Conservation (phyloP, 2,329 filamentous ascomycete species). For the Thermothelomyces thermophilus region DNA sequence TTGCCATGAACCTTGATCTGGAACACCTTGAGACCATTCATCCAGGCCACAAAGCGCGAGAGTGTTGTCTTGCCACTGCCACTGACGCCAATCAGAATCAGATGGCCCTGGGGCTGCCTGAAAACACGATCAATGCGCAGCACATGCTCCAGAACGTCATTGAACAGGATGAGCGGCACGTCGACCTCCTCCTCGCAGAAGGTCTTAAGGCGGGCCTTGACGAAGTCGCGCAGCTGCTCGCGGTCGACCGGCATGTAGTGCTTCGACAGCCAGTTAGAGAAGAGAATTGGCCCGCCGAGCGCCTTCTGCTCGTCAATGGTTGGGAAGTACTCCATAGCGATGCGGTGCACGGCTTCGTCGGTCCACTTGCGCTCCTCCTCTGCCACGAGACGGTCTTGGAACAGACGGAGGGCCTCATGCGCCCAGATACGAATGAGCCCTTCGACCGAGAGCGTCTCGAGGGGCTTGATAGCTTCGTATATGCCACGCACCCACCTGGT, state of each 20-base stretch:
- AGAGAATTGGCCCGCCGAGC: constrained; percentile 86
- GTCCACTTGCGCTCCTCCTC: constrained; percentile 97
- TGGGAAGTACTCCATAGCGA: constrained; percentile 88
- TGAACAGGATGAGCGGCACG: constrained; percentile 97
- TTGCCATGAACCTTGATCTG: constrained; percentile 99
- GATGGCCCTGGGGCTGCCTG: constrained; percentile 92
- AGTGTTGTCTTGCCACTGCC: constrained; percentile 98
- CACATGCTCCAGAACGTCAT: constrained; percentile 96
- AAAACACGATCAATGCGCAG: constrained; percentile 98
- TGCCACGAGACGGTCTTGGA: constrained; percentile 92
- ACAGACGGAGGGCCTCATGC: constrained; percentile 89
- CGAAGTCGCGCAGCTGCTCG: constrained; percentile 91
- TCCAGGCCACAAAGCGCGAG: constrained; percentile 98
- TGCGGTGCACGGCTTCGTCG: constrained; percentile 74
- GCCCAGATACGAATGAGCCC: constrained; percentile 96
- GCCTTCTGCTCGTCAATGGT: constrained; percentile 89
- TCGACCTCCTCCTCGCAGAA: constrained; percentile 99
- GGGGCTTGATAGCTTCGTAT: constrained; percentile 90
- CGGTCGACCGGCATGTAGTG: constrained; percentile 96
- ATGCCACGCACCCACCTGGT: constrained; percentile 96
- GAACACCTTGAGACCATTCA: constrained; percentile 98
- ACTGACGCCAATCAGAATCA: constrained; percentile 97
- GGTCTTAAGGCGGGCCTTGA: constrained; percentile 92
- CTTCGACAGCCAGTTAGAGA: constrained; percentile 99
- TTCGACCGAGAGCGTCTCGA: constrained; percentile 82